Evolutionary conservation across 2,329 filamentous ascomycete genomes (phyloP), one percentile per base, ranked within the genome.

Genomic region (Myriangium duriaei): DNA sequence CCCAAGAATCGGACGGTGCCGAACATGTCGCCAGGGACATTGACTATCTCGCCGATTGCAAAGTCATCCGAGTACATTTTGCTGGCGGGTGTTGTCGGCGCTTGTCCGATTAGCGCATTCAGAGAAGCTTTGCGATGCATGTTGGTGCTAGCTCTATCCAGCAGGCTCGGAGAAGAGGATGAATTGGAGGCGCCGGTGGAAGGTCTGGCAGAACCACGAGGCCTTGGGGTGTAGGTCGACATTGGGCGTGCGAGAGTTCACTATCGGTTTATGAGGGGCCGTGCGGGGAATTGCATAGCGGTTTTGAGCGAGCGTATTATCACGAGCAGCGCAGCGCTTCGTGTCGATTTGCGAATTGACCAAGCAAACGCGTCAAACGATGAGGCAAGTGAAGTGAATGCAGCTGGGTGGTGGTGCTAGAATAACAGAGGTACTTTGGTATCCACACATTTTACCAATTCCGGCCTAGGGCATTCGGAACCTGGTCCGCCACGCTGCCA

Each of bases 1-100:
- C 91, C 91, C 44, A 96, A 68, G 55, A 94, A 98, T 56, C 82
- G 88, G 48, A 96, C 79, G 2, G 76, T 81, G 34, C 91, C 91
- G 48, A 80, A 68, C 86, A 98, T 94, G 57, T 80, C 84, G 30
- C 91, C 91, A 2, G 88, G 87, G 32, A 95, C 88, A 49, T 95
- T 87, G 45, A 95, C 88, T 21, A 69, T 59, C 55, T 95, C 88
- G 47, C 88, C 88, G 29, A 91, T 69, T 46, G 76, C 71, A 43
- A 93, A 64, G 30, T 74, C 69, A 15, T 55, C 60, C 29, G 54
- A 64, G 53, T 62, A 59, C 69, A 63, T 63, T 40, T 50, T 62
- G 52, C 53, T 55, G 5, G 55, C 51, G 16, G 57, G 54, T 10
- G 59, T 58, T 30, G 51, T 49, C 16, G 62, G 72, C 35, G 41